A percentile compares a stretch with the other conserved stretches of the same genome.
Conservation (phyloP, 306 rosid genomes). For the Lathyrus oleraceus region DNA sequence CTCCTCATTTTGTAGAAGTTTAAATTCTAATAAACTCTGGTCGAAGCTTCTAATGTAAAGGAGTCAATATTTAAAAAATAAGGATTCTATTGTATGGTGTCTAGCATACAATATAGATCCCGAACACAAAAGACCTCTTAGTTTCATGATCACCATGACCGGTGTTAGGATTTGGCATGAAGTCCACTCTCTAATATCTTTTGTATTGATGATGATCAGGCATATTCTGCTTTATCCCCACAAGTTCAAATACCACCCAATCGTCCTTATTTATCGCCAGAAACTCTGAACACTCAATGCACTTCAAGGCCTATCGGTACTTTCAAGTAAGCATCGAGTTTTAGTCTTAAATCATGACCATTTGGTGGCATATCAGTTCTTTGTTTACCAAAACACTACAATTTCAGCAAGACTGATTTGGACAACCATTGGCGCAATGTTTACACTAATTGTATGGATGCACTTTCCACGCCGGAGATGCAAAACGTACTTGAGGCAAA, state of each 20-base stretch:
- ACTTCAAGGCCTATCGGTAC: slow-evolving; percentile 42
- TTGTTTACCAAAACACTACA: slow-evolving; percentile 39
- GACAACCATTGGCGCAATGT: slow-evolving; percentile 64
- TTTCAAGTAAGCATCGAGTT: slow-evolving; percentile 41
- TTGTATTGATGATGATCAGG: slow-evolving; percentile 44
- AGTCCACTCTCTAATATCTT: slow-evolving; percentile 34
- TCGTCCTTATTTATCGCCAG: slow-evolving; percentile 42
- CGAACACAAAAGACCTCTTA: neutral
- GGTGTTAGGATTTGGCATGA: slow-evolving; percentile 24
- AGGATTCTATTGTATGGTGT: slow-evolving; percentile 22
- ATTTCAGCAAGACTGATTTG: slow-evolving; percentile 55
- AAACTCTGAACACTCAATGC: slow-evolving; percentile 26
- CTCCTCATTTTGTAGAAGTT: slow-evolving; percentile 22
- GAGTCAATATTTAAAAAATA: neutral
- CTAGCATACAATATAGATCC: slow-evolving; percentile 8
- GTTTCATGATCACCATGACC: neutral
- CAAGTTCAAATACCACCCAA: slow-evolving; percentile 39
- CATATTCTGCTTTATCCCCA: slow-evolving; percentile 41
- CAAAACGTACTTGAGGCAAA: slow-evolving; percentile 44
- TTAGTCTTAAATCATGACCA: slow-evolving; percentile 23
- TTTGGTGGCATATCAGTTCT: slow-evolving; percentile 12
- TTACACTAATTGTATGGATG: slow-evolving; percentile 66
- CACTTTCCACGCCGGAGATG: slow-evolving; percentile 58
- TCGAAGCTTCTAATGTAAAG: slow-evolving; percentile 19
- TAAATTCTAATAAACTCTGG: neutral